phyloP scores from a whole-genome alignment of 2,329 filamentous ascomycete species.

The Fusarium sp. region DNA sequence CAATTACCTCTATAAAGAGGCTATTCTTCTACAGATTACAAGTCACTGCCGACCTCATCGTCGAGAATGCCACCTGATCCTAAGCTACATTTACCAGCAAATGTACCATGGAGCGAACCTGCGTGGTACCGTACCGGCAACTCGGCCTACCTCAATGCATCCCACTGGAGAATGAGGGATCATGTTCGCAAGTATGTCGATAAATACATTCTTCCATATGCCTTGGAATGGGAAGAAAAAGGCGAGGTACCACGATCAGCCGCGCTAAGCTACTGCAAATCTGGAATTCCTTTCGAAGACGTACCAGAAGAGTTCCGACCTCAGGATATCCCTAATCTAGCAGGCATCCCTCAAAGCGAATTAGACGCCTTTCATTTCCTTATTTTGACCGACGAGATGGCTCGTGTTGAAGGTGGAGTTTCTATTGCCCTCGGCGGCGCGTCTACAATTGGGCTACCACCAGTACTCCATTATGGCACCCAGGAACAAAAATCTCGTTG shows the following conservation, averaged over 20 bases:
- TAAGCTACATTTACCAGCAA: background rate
- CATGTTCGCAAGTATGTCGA: background rate
- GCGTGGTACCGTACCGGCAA: background rate
- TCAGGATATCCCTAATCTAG: background rate
- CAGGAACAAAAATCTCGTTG: background rate
- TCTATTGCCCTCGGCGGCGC: background rate
- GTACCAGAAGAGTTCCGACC: background rate
- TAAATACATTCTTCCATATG: background rate
- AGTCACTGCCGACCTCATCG: background rate
- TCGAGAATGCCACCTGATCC: background rate
- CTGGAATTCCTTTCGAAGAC: background rate
- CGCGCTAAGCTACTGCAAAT: background rate
- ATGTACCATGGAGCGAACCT: background rate
- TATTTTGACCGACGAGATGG: background rate
- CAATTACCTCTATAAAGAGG: fast-evolving
- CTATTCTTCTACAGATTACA: fast-evolving
- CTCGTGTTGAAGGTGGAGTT: background rate
- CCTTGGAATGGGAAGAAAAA: background rate
- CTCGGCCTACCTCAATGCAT: background rate
- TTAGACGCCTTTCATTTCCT: background rate
- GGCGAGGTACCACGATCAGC: background rate
- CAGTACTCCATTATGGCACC: background rate
- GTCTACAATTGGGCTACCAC: background rate
- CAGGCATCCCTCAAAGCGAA: background rate
- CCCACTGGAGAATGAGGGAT: background rate